Evolutionary conservation across 108 stramenopile genomes (phyloP).

Genomic region (Ochromonas danica): DNA sequence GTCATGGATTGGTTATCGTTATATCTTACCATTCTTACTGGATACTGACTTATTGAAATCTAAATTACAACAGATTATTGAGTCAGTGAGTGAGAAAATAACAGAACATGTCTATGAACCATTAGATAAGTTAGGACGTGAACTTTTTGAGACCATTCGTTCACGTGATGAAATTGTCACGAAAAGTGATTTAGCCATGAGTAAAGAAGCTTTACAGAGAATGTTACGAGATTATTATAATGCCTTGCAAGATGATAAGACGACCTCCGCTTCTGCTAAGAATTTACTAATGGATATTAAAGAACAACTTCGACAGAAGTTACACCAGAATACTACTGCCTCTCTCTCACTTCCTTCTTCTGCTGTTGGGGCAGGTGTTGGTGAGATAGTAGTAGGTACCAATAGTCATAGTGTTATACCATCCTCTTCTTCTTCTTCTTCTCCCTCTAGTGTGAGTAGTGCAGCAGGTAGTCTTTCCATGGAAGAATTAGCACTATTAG

Average conservation of each 20-base stretch:
- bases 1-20: neutral
- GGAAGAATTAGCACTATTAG: neutral
- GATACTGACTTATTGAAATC: neutral
- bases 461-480: no score
- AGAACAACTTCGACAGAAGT: neutral
- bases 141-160: constrained; percentile 27
- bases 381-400: neutral
- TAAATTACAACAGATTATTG: neutral
- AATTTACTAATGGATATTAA: neutral
- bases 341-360: neutral
- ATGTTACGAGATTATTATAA: constrained; percentile 3
- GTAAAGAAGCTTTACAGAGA: neutral
- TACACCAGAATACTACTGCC: no score
- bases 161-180: constrained; percentile 5
- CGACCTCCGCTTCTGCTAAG: neutral
- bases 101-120: neutral
- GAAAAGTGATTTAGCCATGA: neutral
- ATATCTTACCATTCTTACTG: neutral
- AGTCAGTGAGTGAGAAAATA: neutral
- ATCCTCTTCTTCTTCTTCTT: neutral
- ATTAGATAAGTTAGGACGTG: neutral
- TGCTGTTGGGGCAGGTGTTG: neutral
- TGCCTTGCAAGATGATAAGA: neutral
- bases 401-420: neutral
- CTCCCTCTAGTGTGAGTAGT: neutral